These are phyloP conservation scores for Phanerochaete sordida DNA, from an alignment of 768 basidiomycete genomes.

Conservation along the genomic window DNA sequence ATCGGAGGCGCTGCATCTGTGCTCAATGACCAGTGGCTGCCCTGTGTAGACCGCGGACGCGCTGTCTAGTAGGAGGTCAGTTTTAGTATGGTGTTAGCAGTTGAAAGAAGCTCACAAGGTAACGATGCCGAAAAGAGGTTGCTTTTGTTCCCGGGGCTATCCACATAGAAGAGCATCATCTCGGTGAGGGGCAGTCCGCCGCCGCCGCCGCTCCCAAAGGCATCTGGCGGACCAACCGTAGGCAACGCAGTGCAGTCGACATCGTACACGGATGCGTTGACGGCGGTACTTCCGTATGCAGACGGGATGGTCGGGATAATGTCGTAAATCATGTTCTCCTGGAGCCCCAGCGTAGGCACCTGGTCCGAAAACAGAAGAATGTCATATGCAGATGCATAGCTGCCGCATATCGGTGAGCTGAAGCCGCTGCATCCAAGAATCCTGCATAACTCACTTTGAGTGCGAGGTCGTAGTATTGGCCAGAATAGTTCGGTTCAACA, in stretches of 20 bases:
- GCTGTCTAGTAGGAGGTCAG: background rate
- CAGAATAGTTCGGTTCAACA: background rate
- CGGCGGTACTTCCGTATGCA: background rate
- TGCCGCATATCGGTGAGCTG: background rate
- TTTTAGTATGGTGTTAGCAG: no score
- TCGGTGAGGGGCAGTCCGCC: background rate
- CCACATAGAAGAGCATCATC: background rate
- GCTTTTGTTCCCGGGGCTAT: background rate
- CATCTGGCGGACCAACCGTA: background rate
- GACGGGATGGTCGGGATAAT: background rate
- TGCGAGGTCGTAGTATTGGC: background rate
- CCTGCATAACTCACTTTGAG: background rate
- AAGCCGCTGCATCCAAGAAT: background rate
- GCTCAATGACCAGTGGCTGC: background rate
- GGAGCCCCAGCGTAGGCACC: background rate
- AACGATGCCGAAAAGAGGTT: no score
- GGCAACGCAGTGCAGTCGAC: background rate
- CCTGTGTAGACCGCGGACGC: background rate
- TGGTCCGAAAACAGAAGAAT: background rate
- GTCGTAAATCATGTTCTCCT: constrained; percentile 2
- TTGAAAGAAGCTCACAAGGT: no score
- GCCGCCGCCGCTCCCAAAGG: background rate
- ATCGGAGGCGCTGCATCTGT: background rate
- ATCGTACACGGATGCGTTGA: background rate
- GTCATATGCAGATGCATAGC: background rate